Percentiles rank a stretch among this genome's conserved stretches.
Conservation (phyloP, 441 rosid species). For the Bruguiera hainesii region DNA sequence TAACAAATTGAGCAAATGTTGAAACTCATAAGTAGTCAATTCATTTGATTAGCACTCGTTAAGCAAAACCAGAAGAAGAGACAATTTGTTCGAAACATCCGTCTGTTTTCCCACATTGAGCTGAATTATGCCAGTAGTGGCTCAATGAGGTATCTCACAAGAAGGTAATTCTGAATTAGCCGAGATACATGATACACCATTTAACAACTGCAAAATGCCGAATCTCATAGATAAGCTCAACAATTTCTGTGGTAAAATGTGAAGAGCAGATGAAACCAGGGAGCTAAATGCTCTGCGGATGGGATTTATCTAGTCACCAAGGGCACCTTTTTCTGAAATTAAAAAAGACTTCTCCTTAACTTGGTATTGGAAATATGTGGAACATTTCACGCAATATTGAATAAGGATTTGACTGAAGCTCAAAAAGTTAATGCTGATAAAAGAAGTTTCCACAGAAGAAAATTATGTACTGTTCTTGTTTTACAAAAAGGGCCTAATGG, state of each 20-base stretch:
- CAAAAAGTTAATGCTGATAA: too few species aligned
- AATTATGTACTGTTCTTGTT: too few species aligned
- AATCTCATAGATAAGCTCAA: neutral
- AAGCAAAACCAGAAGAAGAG: neutral
- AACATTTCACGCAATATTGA: too few species aligned
- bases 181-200: neutral
- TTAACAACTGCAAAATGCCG: neutral
- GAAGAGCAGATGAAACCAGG: neutral
- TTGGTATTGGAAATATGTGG: too few species aligned
- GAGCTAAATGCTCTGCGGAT: neutral
- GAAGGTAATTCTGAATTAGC: constrained; percentile 3
- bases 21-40: neutral
- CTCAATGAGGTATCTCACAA: neutral
- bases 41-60: neutral
- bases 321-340: constrained; percentile 65
- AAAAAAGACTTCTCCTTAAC: constrained; percentile 10
- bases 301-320: constrained; percentile 67
- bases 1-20: neutral
- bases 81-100: neutral
- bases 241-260: neutral
- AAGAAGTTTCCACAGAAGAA: too few species aligned
- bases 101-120: neutral
- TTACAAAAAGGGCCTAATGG: too few species aligned
- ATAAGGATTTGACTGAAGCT: too few species aligned
- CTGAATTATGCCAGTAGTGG: neutral